Evolutionary conservation across 305 asterid genomes (phyloP), one percentile per base, ranked within the genome.

Genomic region (Fraxinus baroniana): DNA sequence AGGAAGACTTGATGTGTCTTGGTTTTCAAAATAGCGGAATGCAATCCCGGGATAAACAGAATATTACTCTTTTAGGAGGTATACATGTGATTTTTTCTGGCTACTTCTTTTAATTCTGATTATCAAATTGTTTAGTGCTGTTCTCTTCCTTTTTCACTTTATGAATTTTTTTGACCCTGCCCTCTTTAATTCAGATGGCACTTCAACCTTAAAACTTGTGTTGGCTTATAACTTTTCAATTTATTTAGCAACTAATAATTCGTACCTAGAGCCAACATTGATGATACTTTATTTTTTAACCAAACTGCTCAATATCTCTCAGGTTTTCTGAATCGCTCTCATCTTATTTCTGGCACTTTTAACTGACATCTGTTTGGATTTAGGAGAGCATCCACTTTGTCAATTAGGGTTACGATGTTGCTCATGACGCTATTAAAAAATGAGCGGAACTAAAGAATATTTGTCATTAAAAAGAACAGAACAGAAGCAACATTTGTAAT

Each of bases 11-110:
- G 87, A 88, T 89, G 91, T 97, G 99, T 85, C 88, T 97, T 81
- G 99, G 99, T 78, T 97, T 98, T 98, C 99, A 97, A 90, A 97
- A 92, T 87, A 97, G 98, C 82, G 94, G 94, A 39, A 57, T 80
- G 78, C 91, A 89, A 82, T 86, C 97, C 82, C 93, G 87, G 75
- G 98, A 94, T 81, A 92, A 88, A 87, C 89, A 76, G 90, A 93
- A 94, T 84, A 87, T 92, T 78, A 97, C 98, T 22, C 91, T 97
- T 80, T 90, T 97, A 81, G 99, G 99, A 92, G 99, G 99, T 97
- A 86, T 57, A 86, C 78, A 83, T 24, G 60, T 77, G 76, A 60
- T 71, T 70, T 66, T 66, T 79, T 57, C 86, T 39, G 33, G 64
- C 83, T 82, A 39, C 76, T 22, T 82, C 77, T 35, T 8, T 75